Evolutionary conservation across 192 early-diverging fungal species (phyloP).

Genomic region (Coemansia guatemalensis): DNA sequence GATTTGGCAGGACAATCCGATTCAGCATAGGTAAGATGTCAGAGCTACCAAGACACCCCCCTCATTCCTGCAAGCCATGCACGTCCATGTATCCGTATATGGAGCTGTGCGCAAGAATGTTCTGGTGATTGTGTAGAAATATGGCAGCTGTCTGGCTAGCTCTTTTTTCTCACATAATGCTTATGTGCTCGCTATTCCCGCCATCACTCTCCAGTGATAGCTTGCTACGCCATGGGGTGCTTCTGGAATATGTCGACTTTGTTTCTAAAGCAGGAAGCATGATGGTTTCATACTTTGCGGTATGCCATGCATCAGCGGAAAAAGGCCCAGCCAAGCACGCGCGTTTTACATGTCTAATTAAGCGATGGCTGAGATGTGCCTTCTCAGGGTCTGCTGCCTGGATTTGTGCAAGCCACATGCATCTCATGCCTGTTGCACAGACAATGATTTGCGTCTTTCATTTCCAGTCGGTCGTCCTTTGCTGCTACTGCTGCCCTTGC

Average conservation of each 20-base stretch:
- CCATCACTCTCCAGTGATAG: neutral
- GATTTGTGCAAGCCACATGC: constrained; percentile 6
- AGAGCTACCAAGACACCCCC: constrained; percentile 7
- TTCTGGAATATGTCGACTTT: neutral
- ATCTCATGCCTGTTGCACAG: constrained; percentile 1
- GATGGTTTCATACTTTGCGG: neutral
- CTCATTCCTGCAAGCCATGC: neutral
- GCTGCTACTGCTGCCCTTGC: neutral
- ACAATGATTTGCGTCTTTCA: constrained; percentile 3
- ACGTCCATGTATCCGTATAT: neutral
- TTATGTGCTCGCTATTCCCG: neutral
- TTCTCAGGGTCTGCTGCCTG: neutral
- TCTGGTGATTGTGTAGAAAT: neutral
- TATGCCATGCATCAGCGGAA: neutral
- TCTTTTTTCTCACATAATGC: neutral
- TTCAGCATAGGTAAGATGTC: constrained; percentile 49
- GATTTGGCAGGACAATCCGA: constrained; percentile 61
- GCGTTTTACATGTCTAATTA: neutral
- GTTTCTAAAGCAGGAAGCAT: neutral
- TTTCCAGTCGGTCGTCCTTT: neutral
- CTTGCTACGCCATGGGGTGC: neutral
- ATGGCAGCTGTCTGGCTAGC: neutral
- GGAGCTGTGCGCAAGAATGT: neutral
- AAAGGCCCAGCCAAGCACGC: neutral
- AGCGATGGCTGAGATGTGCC: neutral